Conservation (phyloP, 2,329 filamentous ascomycete genomes). For the Fusarium verrucosum region DNA sequence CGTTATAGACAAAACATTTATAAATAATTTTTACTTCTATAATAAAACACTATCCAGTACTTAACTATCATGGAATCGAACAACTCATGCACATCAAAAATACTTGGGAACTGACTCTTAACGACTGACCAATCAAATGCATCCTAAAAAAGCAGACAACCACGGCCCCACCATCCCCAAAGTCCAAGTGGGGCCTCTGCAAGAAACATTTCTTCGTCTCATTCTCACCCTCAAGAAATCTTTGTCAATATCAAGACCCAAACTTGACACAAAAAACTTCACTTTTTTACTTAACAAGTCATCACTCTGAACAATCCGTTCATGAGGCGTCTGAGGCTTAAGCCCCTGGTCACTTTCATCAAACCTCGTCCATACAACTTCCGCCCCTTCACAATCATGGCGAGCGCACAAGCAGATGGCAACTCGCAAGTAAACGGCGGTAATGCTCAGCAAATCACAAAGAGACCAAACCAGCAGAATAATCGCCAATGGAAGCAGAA, state of each 20-base stretch:
- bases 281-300: background rate
- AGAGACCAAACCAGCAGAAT: slow-evolving; percentile 38
- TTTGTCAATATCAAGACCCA: slow-evolving; percentile 7
- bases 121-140: slow-evolving; percentile 22
- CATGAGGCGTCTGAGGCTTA: slow-evolving; percentile 39
- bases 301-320: background rate
- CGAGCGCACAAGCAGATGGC: slow-evolving; percentile 30
- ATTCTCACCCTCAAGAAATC: slow-evolving; percentile 20
- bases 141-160: slow-evolving; percentile 28
- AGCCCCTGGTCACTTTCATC: slow-evolving; percentile 13
- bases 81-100: background rate
- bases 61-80: too few species aligned
- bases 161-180: slow-evolving; percentile 18
- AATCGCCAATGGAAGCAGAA: slow-evolving; percentile 52
- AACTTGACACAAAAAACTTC: background rate
- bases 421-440: slow-evolving; percentile 20
- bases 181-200: slow-evolving; percentile 29
- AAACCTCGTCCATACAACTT: slow-evolving; percentile 27
- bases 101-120: background rate
- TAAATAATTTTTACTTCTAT: background rate
- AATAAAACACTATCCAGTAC: too few species aligned
- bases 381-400: slow-evolving; percentile 41
- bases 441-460: slow-evolving; percentile 33
- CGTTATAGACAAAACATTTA: accelerated
- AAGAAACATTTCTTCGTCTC: slow-evolving; percentile 39